Evolutionary conservation across 805 yeast species (phyloP).

Genomic region (Candida krabiensis): DNA sequence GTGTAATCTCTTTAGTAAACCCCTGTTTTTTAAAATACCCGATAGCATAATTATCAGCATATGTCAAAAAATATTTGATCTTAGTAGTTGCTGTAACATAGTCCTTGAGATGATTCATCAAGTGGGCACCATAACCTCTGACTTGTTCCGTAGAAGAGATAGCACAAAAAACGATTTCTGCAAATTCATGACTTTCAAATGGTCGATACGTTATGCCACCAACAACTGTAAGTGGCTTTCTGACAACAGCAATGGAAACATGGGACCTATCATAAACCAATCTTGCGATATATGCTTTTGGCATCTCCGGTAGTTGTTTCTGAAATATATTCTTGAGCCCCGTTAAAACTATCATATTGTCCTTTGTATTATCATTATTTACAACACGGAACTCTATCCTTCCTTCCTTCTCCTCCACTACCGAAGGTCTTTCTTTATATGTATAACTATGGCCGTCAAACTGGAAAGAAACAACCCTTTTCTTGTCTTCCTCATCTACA

Average conservation of each 20-base stretch:
- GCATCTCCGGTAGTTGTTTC: constrained; percentile 98
- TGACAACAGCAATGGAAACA: constrained; percentile 91
- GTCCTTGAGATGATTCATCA: constrained; percentile 97
- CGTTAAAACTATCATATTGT: constrained; percentile 86
- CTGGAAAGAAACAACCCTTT: constrained; percentile 46
- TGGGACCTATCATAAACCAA: constrained; percentile 93
- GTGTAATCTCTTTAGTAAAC: constrained; percentile 88
- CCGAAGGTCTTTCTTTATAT: constrained; percentile 91
- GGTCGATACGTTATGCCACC: constrained; percentile 98
- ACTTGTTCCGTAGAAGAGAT: constrained; percentile 97
- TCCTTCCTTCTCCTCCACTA: constrained; percentile 89
- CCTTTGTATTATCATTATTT: constrained; percentile 87
- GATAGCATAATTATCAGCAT: constrained; percentile 98
- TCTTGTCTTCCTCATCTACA: constrained; percentile 40
- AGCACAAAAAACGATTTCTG: constrained; percentile 98
- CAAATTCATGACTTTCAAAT: constrained; percentile 85
- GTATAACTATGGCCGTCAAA: constrained; percentile 80
- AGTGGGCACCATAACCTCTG: constrained; percentile 96
- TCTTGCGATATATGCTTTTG: constrained; percentile 92
- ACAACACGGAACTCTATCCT: constrained; percentile 95
- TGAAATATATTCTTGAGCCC: constrained; percentile 96
- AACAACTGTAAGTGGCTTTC: constrained; percentile 82
- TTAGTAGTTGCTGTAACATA: constrained; percentile 87
- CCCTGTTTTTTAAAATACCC: constrained; percentile 99
- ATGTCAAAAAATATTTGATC: constrained; percentile 83